Percentiles rank a stretch among this genome's conserved stretches.
Conservation (phyloP, 805 yeast species). For the Monosporozyma siamensis region DNA sequence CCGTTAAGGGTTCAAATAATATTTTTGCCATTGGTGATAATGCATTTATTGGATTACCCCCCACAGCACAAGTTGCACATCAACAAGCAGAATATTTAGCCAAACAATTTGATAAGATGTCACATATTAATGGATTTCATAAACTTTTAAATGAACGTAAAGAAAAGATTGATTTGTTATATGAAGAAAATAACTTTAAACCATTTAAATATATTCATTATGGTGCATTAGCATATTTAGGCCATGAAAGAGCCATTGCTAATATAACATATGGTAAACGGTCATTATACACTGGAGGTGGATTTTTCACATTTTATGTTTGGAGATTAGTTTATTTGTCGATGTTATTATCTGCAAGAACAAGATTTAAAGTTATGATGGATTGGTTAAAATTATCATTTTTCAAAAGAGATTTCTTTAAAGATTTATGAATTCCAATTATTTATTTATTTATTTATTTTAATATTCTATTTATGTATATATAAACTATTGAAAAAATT, state of each 20-base stretch:
- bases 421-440: conserved; percentile 44
- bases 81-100: conserved; percentile 85
- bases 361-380: conserved; percentile 72
- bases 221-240: conserved; percentile 90
- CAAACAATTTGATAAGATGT: conserved; percentile 52
- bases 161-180: conserved; percentile 33
- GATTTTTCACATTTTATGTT: conserved; percentile 77
- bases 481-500: conserved; percentile 35
- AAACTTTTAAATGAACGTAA: conserved; percentile 31
- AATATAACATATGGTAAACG: conserved; percentile 74
- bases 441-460: conserved; percentile 3
- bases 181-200: conserved; percentile 41
- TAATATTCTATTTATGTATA: neutral
- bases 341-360: conserved; percentile 81
- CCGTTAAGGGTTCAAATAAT: conserved; percentile 73
- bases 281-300: conserved; percentile 78
- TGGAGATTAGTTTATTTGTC: conserved; percentile 89
- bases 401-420: conserved; percentile 89
- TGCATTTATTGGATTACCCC: conserved; percentile 80
- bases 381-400: conserved; percentile 85
- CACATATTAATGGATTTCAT: conserved; percentile 33
- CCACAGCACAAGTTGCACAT: conserved; percentile 95
- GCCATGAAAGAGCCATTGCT: conserved; percentile 89
- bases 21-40: conserved; percentile 91
- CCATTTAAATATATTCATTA: conserved; percentile 78